Base-by-base conservation (phyloP, 148 eudicot genomes). In the Chenopodium quinoa region DNA sequence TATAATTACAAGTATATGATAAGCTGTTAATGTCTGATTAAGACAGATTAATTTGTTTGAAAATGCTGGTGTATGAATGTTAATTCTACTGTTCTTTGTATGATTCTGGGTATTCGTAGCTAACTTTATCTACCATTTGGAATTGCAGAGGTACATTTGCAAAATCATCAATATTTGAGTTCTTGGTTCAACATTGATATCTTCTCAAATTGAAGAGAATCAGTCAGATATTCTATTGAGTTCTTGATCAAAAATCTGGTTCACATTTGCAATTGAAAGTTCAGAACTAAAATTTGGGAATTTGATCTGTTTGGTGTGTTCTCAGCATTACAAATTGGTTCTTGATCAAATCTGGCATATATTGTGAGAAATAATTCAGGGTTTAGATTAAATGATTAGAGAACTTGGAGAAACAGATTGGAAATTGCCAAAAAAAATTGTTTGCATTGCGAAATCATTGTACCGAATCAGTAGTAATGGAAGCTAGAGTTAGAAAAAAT, bases 321-420 rank as follows among this genome's bases (percentile, higher is more conserved):
- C 1, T 67, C 4, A 19, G 37, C 37, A 29, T 32, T 29, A 68
- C 7, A 62, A 56, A 22, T 22, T 62, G n/a, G n/a, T 16, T 56
- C 17, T 13, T 56, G 60, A 56, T 56, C 22, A 56, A 56, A 20
- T 62, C 65, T 62, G 66, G 12, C 8, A n/a, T 56, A 79, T 68
- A 79, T 52, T 54, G 12, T 79, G 20, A 12, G 22, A 56, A 56
- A 56, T 17, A 56, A 14, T 17, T 56, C n/a, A 56, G 62, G 16
- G 16, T 56, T 56, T 34, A 40, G 29, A 12, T 72, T 75, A 81
- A 66, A 85, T 85, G 87, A 80, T 84, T 23, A 31, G 60, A 20
- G 78, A 84, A 52, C 81, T 77, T 8, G 66, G 50, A 29, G 79
- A 78, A 69, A 22, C 75, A 73, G 60, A 81, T 52, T 81, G 52